Conservation (phyloP, 1,139 yeast genomes). For the Kazachstania sp. region DNA sequence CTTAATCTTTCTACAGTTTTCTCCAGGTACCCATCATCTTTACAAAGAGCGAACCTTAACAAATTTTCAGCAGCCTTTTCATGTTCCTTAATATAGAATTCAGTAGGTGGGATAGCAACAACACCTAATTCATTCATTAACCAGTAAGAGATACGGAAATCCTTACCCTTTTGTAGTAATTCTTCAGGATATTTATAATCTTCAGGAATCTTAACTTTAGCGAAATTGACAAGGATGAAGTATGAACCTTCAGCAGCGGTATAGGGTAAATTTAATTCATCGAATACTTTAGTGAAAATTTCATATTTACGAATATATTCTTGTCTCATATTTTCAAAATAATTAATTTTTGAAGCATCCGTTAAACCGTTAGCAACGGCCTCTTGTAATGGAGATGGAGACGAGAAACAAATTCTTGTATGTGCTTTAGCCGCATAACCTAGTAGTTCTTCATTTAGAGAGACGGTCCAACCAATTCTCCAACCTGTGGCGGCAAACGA, state of each 20-base stretch:
- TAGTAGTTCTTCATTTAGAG: constrained; percentile 62
- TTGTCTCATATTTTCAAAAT: constrained; percentile 60
- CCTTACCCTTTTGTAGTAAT: constrained; percentile 61
- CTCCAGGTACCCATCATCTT: constrained; percentile 69
- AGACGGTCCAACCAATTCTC: constrained; percentile 95
- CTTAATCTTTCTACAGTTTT: constrained; percentile 74
- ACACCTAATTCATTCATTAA: constrained; percentile 85
- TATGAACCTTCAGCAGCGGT: constrained; percentile 90
- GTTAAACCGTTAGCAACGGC: constrained; percentile 75
- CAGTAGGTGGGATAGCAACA: constrained; percentile 94
- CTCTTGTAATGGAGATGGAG: constrained; percentile 91
- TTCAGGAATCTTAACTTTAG: constrained; percentile 68
- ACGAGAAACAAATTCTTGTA: constrained; percentile 81
- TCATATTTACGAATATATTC: constrained; percentile 63
- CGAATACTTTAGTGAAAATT: constrained; percentile 67
- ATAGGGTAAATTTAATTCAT: constrained; percentile 79
- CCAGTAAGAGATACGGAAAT: constrained; percentile 88
- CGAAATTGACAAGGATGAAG: constrained; percentile 78
- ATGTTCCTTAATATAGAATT: constrained; percentile 65
- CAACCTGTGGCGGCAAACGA: constrained; percentile 97
- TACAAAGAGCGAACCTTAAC: constrained; percentile 91
- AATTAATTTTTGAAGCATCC: constrained; percentile 51
- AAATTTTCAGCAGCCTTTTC: constrained; percentile 75
- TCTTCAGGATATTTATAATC: constrained; percentile 67
- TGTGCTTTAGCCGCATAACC: constrained; percentile 83